Evolutionary conservation across 495 filamentous ascomycete genomes (phyloP).

Genomic region (Aspergillus incahuasiensis): DNA sequence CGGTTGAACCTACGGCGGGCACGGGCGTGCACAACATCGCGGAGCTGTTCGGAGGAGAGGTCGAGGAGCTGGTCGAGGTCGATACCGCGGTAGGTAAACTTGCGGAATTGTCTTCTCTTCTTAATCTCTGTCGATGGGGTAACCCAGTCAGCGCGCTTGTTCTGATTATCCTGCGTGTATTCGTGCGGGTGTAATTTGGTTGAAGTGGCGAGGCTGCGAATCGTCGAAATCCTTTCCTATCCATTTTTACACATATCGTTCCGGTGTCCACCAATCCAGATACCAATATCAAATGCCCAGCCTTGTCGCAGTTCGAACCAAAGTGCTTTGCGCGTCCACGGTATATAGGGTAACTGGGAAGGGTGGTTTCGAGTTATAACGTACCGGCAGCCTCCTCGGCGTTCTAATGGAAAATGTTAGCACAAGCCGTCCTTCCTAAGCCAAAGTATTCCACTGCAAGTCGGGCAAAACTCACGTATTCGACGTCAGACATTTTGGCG

Average conservation of each 20-base stretch:
- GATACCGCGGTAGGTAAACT: constrained; percentile 99
- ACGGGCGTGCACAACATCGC: constrained; percentile 97
- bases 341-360: constrained; percentile 5
- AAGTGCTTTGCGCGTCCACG: constrained; percentile 7
- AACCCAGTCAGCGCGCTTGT: constrained; percentile 38
- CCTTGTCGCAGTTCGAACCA: constrained; percentile 10
- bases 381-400: constrained; percentile 90
- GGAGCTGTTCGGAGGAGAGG: constrained; percentile 96
- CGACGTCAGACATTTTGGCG: constrained; percentile 86
- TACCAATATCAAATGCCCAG: constrained; percentile 7
- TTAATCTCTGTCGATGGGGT: constrained; percentile 69
- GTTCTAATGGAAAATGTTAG: constrained; percentile 61
- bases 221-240: constrained; percentile 17
- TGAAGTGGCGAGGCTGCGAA: neutral
- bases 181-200: neutral
- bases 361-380: constrained; percentile 27
- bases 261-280: neutral
- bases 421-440: neutral
- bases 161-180: constrained; percentile 13
- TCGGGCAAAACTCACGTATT: constrained; percentile 67
- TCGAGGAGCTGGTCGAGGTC: constrained; percentile 99
- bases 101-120: constrained; percentile 99
- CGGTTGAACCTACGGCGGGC: constrained; percentile 99
- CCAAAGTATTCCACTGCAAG: constrained; percentile 1
- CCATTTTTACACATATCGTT: neutral